Conservation (phyloP, 1,284 basidiomycete genomes). For the Ganoderma lucidum region DNA sequence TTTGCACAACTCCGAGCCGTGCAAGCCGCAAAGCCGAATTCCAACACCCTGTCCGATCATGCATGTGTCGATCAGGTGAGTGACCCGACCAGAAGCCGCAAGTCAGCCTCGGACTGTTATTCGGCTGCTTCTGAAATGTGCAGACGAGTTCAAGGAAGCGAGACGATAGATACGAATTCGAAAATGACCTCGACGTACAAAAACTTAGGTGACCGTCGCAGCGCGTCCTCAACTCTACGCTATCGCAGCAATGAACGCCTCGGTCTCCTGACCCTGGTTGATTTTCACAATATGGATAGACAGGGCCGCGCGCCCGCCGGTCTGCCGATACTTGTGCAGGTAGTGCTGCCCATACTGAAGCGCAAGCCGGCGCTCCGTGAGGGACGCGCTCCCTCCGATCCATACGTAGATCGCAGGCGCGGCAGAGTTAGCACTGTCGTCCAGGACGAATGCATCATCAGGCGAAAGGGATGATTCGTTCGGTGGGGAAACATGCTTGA, state of each 20-base stretch:
- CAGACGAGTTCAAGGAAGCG: too few species aligned
- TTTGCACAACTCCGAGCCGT: too few species aligned
- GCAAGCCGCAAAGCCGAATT: too few species aligned
- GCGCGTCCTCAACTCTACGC: background rate
- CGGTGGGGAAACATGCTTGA: conserved; percentile 46
- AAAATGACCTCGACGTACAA: too few species aligned
- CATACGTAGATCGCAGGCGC: conserved; percentile 62
- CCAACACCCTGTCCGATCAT: too few species aligned
- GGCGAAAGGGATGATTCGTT: conserved; percentile 49
- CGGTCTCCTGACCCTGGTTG: conserved; percentile 57
- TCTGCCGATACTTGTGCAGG: conserved; percentile 49
- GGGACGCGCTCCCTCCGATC: conserved; percentile 59
- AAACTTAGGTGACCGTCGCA: too few species aligned
- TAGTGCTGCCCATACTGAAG: conserved; percentile 63
- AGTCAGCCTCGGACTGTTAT: too few species aligned
- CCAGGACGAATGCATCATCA: conserved; percentile 57
- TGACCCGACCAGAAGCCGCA: too few species aligned
- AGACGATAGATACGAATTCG: too few species aligned
- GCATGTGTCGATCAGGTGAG: too few species aligned
- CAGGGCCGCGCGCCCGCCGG: conserved; percentile 37
- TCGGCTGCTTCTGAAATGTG: too few species aligned
- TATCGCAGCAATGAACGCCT: conserved; percentile 47
- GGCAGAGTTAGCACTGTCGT: conserved; percentile 42
- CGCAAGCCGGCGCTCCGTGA: conserved; percentile 57
- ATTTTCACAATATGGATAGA: conserved; percentile 58